These are phyloP conservation scores for Cyberlindnera meyerae DNA, from an alignment of 805 yeast genomes.

Conservation along the genomic window DNA sequence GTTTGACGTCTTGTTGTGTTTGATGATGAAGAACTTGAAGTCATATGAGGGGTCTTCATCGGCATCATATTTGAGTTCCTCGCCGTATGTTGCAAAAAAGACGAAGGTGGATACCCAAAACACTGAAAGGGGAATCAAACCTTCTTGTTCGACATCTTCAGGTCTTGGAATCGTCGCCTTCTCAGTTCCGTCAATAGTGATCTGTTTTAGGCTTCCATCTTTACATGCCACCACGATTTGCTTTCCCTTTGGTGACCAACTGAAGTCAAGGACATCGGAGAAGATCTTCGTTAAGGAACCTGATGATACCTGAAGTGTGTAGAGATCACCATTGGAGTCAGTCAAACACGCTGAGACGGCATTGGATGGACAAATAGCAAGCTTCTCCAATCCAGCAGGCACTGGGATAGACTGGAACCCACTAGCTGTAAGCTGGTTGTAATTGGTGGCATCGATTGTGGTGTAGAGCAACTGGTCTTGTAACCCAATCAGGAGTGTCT, in stretches of 20 bases:
- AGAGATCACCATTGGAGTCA: conserved; percentile 14
- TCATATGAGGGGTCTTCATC: conserved; percentile 27
- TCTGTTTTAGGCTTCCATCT: conserved; percentile 16
- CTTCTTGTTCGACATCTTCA: conserved; percentile 17
- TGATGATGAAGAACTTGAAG: conserved; percentile 23
- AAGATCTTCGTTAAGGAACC: conserved; percentile 3
- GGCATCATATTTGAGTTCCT: conserved; percentile 24
- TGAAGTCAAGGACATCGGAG: conserved; percentile 21
- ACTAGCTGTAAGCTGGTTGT: neutral
- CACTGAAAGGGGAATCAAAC: conserved; percentile 14
- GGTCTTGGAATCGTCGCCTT: conserved; percentile 9
- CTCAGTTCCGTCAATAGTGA: conserved; percentile 11
- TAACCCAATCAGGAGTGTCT: conserved; percentile 27
- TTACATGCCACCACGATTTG: conserved; percentile 15
- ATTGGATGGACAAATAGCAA: conserved; percentile 22
- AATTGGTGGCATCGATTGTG: conserved; percentile 8
- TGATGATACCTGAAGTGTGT: conserved; percentile 10
- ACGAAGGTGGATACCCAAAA: conserved; percentile 13
- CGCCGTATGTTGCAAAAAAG: conserved; percentile 27
- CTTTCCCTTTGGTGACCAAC: conserved; percentile 22
- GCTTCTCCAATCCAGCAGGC: conserved; percentile 11
- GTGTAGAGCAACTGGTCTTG: conserved; percentile 21
- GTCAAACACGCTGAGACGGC: conserved; percentile 17
- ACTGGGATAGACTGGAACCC: conserved; percentile 15
- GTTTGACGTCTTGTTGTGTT: conserved; percentile 1